Evolutionary conservation across 2,329 filamentous ascomycete genomes (phyloP).

Genomic region (Blumeria graminis): DNA sequence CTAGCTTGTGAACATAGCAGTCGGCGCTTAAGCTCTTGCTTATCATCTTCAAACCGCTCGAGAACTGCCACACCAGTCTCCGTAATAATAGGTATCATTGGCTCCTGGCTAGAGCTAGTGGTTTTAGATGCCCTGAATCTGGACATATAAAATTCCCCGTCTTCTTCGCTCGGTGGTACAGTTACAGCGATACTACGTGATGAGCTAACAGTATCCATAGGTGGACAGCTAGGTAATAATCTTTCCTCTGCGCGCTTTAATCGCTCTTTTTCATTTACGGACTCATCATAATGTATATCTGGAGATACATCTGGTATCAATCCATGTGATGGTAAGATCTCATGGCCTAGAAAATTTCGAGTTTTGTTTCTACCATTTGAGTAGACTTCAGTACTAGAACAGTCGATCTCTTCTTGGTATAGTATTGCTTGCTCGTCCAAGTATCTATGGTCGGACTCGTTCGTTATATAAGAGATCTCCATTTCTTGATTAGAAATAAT

Average conservation of each 20-base stretch:
- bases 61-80: no score
- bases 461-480: not conserved
- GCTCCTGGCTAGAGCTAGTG: no score
- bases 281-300: constrained; percentile 32
- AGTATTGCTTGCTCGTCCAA: constrained; percentile 9
- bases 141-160: constrained; percentile 28
- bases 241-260: constrained; percentile 53
- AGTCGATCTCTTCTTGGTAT: constrained; percentile 16
- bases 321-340: constrained; percentile 15
- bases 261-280: constrained; percentile 59
- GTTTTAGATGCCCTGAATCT: constrained; percentile 9
- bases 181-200: constrained; percentile 5
- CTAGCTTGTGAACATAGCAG: constrained; percentile 27
- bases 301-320: constrained; percentile 34
- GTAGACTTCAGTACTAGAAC: constrained; percentile 10
- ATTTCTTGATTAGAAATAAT: not conserved
- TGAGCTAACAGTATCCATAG: constrained; percentile 18
- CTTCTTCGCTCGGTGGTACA: constrained; percentile 13
- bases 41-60: constrained; percentile 29
- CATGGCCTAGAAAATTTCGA: constrained; percentile 12
- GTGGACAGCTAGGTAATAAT: constrained; percentile 59
- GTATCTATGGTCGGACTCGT: not conserved
- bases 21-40: constrained; percentile 38
- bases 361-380: constrained; percentile 3
- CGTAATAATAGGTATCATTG: no score